Evolutionary conservation across 176 grass and related monocot genomes (phyloP).

Genomic region (Musa itinerans): DNA sequence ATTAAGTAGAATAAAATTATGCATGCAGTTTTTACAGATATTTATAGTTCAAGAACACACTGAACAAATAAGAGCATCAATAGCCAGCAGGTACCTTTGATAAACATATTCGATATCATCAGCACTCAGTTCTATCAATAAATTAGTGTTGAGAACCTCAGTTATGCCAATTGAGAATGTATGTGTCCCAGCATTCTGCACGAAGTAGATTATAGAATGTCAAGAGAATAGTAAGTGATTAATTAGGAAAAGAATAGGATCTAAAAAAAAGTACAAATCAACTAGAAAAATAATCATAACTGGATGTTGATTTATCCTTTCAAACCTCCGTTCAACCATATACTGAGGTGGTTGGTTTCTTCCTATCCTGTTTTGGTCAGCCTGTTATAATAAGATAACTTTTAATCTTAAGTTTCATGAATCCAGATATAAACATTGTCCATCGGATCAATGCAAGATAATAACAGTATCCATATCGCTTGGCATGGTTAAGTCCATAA

Average conservation of each 20-base stretch:
- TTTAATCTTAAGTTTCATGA: not conserved
- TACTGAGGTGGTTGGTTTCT: slow-evolving; percentile 48
- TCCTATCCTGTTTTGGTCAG: slow-evolving; percentile 43
- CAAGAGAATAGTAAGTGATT: slow-evolving; percentile 18
- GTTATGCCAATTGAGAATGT: slow-evolving; percentile 74
- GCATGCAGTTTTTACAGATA: not conserved
- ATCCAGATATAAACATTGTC: not conserved
- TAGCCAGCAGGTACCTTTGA: slow-evolving; percentile 43
- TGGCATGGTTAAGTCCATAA: too few species aligned
- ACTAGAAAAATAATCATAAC: slow-evolving; percentile 35
- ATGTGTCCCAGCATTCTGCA: slow-evolving; percentile 56
- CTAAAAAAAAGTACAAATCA: slow-evolving; percentile 1
- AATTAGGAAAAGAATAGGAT: not conserved
- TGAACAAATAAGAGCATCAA: not conserved
- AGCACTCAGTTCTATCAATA: slow-evolving; percentile 71
- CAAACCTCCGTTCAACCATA: slow-evolving; percentile 48
- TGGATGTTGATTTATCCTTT: slow-evolving; percentile 86
- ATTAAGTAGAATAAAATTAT: not conserved
- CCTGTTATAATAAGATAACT: slow-evolving; percentile 36
- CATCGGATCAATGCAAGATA: not conserved
- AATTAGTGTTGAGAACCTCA: slow-evolving; percentile 56
- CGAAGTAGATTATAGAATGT: slow-evolving; percentile 2
- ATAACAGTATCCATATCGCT: too few species aligned
- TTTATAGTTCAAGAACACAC: not conserved
- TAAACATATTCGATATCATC: slow-evolving; percentile 87